Conservation (phyloP, 2,329 filamentous ascomycete genomes). For the Aureobasidium zeae region DNA sequence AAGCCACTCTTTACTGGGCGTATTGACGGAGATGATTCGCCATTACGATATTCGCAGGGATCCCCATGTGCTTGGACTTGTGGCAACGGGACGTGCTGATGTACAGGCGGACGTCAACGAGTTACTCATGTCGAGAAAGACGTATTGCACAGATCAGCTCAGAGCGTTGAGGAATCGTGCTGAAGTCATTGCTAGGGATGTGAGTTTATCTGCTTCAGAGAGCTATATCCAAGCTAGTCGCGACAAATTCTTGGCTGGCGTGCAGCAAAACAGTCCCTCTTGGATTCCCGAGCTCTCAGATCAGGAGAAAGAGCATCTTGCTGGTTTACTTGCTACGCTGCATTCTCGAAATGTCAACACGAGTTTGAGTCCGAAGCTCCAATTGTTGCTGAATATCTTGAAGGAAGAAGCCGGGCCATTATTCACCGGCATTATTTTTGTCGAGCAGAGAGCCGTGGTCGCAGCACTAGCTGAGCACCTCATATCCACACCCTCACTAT, state of each 20-base stretch:
- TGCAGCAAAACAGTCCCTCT: slow-evolving; percentile 21
- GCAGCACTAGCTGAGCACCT: slow-evolving; percentile 34
- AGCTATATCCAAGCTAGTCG: slow-evolving; percentile 34
- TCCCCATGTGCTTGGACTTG: slow-evolving; percentile 32
- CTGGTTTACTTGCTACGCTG: slow-evolving; percentile 18
- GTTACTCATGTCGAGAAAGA: slow-evolving; percentile 26
- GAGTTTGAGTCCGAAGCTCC: slow-evolving; percentile 20
- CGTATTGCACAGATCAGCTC: slow-evolving; percentile 34
- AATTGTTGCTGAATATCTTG: slow-evolving; percentile 29
- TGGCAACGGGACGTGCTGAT: slow-evolving; percentile 23
- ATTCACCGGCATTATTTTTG: slow-evolving; percentile 39
- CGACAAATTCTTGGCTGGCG: slow-evolving; percentile 21
- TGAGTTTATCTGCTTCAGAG: slow-evolving; percentile 31
- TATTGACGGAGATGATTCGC: slow-evolving; percentile 16
- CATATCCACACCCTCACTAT: slow-evolving; percentile 19
- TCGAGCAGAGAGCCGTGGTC: slow-evolving; percentile 38
- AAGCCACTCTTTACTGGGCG: slow-evolving; percentile 16
- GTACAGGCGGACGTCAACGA: slow-evolving; percentile 22
- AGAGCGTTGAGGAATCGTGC: slow-evolving; percentile 28
- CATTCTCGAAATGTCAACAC: not conserved
- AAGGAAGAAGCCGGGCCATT: slow-evolving; percentile 25
- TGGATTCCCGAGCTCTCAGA: slow-evolving; percentile 26
- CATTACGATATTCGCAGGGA: slow-evolving; percentile 30
- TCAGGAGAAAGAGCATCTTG: slow-evolving; percentile 28
- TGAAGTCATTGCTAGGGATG: slow-evolving; percentile 28